phyloP scores from a whole-genome alignment of 2,329 filamentous ascomycete species.

The Thyridium curvatum region DNA sequence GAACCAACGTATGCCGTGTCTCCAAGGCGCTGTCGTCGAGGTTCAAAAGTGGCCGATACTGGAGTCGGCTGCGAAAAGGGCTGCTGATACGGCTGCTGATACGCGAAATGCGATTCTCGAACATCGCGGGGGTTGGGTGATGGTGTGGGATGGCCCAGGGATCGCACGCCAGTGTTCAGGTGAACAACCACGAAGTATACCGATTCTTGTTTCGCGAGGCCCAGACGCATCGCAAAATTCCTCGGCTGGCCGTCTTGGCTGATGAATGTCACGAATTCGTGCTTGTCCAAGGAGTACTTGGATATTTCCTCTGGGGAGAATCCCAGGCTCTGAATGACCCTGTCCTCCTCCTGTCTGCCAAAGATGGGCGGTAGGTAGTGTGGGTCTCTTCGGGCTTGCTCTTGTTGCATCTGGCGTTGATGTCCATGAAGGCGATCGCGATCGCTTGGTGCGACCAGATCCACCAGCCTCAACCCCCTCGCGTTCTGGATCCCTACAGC shows the following conservation, averaged over 20 bases:
- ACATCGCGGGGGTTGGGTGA: conserved; percentile 35
- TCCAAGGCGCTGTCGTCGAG: conserved; percentile 31
- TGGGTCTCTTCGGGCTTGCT: conserved; percentile 51
- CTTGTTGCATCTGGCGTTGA: conserved; percentile 47
- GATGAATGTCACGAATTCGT: conserved; percentile 50
- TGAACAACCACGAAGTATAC: conserved; percentile 56
- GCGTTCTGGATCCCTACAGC: conserved; percentile 43
- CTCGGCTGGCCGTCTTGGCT: conserved; percentile 44
- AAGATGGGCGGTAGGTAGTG: conserved; percentile 61
- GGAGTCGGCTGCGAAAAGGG: conserved; percentile 37
- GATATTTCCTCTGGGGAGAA: conserved; percentile 47
- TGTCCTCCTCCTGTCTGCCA: conserved; percentile 44
- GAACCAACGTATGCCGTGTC: conserved; percentile 17
- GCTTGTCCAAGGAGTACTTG: conserved; percentile 44
- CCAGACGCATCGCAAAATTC: conserved; percentile 43
- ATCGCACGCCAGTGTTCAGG: conserved; percentile 28
- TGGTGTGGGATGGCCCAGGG: conserved; percentile 36
- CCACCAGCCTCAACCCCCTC: conserved; percentile 43
- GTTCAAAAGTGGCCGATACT: conserved; percentile 40
- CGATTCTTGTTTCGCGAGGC: conserved; percentile 53
- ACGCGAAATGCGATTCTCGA: conserved; percentile 34
- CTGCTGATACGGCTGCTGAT: conserved; percentile 22
- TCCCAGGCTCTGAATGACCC: conserved; percentile 47
- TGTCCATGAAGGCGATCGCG: conserved; percentile 44
- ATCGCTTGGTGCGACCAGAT: conserved; percentile 46